Percentiles rank a stretch among this genome's conserved stretches.
These are phyloP conservation scores for Fusarium cicatricum DNA, from an alignment of 2,329 filamentous ascomycete genomes.

Conservation along the genomic window DNA sequence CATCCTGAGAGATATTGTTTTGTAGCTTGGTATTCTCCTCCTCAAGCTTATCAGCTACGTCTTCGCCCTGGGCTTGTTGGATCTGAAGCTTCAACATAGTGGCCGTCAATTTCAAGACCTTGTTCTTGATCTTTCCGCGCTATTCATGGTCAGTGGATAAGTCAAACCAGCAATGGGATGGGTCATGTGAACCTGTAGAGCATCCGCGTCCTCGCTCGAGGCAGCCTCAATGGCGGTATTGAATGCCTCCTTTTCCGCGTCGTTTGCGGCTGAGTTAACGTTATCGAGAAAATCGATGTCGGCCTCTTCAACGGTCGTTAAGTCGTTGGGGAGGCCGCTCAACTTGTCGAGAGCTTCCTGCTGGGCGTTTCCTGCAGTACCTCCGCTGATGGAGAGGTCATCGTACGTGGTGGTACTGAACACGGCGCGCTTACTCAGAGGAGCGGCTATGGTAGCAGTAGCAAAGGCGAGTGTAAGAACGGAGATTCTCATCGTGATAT, in stretches of 20 bases:
- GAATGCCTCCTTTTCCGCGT: conserved; percentile 62
- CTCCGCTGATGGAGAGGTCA: conserved; percentile 57
- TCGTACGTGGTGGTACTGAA: conserved; percentile 51
- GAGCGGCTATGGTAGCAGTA: conserved; percentile 42
- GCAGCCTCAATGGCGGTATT: conserved; percentile 62
- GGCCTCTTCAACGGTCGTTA: conserved; percentile 53
- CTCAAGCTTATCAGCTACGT: conserved; percentile 54
- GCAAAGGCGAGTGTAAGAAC: conserved; percentile 41
- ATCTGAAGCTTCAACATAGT: conserved; percentile 60
- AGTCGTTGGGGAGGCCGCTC: conserved; percentile 49
- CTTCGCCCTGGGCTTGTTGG: conserved; percentile 59
- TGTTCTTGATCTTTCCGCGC: conserved; percentile 68
- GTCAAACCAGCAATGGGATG: not conserved
- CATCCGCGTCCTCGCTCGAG: conserved; percentile 54
- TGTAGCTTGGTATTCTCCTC: conserved; percentile 60
- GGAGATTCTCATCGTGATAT: conserved; percentile 48
- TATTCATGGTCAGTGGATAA: conserved; percentile 34
- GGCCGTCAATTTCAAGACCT: conserved; percentile 65
- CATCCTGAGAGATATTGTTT: conserved; percentile 61
- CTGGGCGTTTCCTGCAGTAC: conserved; percentile 55
- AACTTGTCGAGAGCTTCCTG: conserved; percentile 54
- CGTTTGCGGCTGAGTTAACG: conserved; percentile 61
- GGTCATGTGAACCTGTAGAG: conserved; percentile 52
- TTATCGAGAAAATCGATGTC: conserved; percentile 60
- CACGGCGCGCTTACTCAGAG: conserved; percentile 42